Conservation (phyloP, 129 eudicot genomes). For the Flaveria sonorensis region DNA sequence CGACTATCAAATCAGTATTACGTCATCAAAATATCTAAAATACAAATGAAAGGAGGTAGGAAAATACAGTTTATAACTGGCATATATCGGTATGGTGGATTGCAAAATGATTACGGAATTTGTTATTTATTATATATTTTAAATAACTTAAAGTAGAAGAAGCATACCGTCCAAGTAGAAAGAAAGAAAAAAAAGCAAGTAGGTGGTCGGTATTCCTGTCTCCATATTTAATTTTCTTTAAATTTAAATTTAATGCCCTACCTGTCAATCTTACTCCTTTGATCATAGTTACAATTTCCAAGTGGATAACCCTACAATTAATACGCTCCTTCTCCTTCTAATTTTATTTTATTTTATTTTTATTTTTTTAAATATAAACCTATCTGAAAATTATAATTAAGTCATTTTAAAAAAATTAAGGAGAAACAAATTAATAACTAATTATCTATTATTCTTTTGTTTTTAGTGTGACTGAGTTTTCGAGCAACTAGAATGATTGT, state of each 20-base stretch:
- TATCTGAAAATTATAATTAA: no score
- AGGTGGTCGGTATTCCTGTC: conserved; percentile 37
- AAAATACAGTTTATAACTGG: conserved; percentile 12
- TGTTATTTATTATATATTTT: neutral
- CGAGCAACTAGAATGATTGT: no score
- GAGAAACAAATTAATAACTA: no score
- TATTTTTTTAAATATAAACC: no score
- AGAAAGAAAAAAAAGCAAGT: conserved; percentile 20
- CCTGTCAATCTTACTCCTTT: conserved; percentile 23
- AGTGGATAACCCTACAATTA: conserved; percentile 34
- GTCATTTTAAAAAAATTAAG: no score
- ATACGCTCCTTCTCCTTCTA: neutral
- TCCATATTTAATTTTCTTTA: conserved; percentile 23
- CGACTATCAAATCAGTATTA: no score
- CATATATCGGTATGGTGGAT: conserved; percentile 21
- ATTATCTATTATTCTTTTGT: no score
- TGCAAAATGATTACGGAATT: conserved; percentile 23
- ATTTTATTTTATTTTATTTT: no score
- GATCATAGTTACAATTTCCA: conserved; percentile 21
- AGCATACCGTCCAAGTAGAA: conserved; percentile 35
- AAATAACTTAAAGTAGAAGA: conserved; percentile 16
- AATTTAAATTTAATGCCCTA: conserved; percentile 7
- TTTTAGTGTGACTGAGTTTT: no score
- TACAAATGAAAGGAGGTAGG: neutral
- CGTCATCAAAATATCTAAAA: neutral